Conservation (phyloP, 768 basidiomycete genomes). For the Leccinum rimulosum region DNA sequence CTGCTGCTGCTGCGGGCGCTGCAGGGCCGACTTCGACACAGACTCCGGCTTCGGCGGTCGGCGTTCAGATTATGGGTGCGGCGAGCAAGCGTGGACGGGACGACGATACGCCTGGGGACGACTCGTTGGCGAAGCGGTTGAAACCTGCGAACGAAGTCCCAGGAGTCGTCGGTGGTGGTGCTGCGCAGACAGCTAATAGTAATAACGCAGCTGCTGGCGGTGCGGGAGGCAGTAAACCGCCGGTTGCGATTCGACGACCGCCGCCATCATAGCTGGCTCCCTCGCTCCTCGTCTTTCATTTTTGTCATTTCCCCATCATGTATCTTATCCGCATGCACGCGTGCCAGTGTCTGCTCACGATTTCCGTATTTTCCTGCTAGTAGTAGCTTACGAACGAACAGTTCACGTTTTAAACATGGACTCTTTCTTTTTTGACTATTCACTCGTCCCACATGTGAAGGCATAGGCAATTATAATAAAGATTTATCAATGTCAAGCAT, state of each 20-base stretch:
- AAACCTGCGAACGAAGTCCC: constrained; percentile 44
- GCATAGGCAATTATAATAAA: background rate
- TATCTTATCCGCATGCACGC: background rate
- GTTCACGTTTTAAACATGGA: background rate
- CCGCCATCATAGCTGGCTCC: constrained; percentile 13
- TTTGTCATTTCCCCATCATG: background rate
- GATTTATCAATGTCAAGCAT: background rate
- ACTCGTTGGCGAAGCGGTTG: constrained; percentile 64
- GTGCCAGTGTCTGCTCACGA: background rate
- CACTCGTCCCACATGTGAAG: background rate
- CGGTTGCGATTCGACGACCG: constrained; percentile 34
- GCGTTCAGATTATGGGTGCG: constrained; percentile 62
- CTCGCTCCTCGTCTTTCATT: background rate
- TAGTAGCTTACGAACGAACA: background rate
- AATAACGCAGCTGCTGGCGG: background rate
- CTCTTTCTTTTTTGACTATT: background rate
- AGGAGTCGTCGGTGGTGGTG: background rate
- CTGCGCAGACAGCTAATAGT: background rate
- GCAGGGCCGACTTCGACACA: background rate
- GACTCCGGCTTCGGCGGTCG: constrained; percentile 23
- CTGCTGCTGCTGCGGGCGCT: background rate
- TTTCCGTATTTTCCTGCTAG: background rate
- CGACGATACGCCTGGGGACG: constrained; percentile 46
- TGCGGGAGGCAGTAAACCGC: constrained; percentile 32
- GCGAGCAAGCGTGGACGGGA: constrained; percentile 65